A percentile compares a stretch with the other conserved stretches of the same genome.
Evolutionary conservation across 192 early-diverging fungal genomes (phyloP).

Genomic region (Coemansia brasiliensis): DNA sequence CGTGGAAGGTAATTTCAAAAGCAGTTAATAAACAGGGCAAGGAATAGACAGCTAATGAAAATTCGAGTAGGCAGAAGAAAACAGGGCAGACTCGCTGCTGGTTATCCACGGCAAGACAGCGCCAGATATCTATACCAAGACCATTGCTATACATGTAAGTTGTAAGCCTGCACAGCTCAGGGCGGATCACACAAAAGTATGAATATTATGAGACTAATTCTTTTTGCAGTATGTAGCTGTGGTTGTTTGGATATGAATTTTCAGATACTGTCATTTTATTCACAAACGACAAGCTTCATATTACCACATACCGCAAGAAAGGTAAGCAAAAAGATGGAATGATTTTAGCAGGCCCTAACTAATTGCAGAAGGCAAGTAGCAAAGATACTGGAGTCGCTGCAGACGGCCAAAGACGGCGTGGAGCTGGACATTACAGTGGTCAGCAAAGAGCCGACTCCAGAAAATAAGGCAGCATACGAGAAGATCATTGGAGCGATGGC

Average conservation of each 20-base stretch:
- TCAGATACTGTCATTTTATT: conserved; percentile 81
- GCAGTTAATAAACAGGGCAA: background rate
- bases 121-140: conserved; percentile 39
- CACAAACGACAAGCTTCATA: conserved; percentile 69
- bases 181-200: background rate
- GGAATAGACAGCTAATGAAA: background rate
- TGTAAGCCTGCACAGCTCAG: background rate
- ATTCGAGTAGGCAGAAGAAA: conserved; percentile 7
- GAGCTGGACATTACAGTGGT: conserved; percentile 75
- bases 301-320: conserved; percentile 82
- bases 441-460: conserved; percentile 67
- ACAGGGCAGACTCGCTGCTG: conserved; percentile 31
- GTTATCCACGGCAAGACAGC: conserved; percentile 42
- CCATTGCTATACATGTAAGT: conserved; percentile 61
- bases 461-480: conserved; percentile 68
- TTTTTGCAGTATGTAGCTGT: conserved; percentile 61
- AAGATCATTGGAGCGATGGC: conserved; percentile 58
- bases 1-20: conserved; percentile 24
- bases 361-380: conserved; percentile 35
- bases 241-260: conserved; percentile 93
- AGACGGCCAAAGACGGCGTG: conserved; percentile 50
- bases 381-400: conserved; percentile 63
- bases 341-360: conserved; percentile 35
- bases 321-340: conserved; percentile 61
- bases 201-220: conserved; percentile 4